Conservation (phyloP, 2,329 filamentous ascomycete species). For the Ophiostoma triangulosporum region DNA sequence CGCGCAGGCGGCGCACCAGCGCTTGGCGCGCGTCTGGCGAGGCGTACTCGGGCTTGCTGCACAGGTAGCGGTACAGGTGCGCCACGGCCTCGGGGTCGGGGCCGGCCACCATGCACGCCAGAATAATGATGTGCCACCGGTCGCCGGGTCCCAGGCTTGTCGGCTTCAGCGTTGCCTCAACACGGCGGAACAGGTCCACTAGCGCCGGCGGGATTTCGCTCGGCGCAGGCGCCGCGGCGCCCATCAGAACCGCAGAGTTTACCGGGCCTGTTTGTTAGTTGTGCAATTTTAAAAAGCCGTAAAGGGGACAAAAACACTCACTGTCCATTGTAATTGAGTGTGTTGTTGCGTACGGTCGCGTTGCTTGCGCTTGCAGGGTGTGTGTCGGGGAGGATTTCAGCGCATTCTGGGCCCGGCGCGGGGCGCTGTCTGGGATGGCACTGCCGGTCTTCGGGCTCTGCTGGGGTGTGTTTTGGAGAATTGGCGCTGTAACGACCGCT, state of each 20-base stretch:
- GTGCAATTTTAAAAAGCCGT: background rate
- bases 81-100: slow-evolving; percentile 36
- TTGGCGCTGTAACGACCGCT: background rate
- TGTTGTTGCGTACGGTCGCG: background rate
- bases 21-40: slow-evolving; percentile 30
- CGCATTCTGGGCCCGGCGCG: background rate
- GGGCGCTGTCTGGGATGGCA: background rate
- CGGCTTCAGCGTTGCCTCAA: slow-evolving; percentile 6
- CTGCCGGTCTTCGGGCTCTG: background rate
- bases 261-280: background rate
- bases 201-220: background rate
- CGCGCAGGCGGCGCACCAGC: slow-evolving; percentile 38
- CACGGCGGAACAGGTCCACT: slow-evolving; percentile 7
- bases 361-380: background rate
- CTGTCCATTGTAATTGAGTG: background rate
- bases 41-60: slow-evolving; percentile 28
- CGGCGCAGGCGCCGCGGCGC: background rate
- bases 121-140: slow-evolving; percentile 17
- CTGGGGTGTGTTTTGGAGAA: background rate
- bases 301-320: background rate
- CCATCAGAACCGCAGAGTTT: background rate
- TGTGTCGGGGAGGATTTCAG: background rate
- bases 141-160: slow-evolving; percentile 12
- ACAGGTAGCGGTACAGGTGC: slow-evolving; percentile 43
- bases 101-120: slow-evolving; percentile 32